Base-by-base conservation (phyloP, 139 green algal genomes). In the Monoraphidium neglectum region DNA sequence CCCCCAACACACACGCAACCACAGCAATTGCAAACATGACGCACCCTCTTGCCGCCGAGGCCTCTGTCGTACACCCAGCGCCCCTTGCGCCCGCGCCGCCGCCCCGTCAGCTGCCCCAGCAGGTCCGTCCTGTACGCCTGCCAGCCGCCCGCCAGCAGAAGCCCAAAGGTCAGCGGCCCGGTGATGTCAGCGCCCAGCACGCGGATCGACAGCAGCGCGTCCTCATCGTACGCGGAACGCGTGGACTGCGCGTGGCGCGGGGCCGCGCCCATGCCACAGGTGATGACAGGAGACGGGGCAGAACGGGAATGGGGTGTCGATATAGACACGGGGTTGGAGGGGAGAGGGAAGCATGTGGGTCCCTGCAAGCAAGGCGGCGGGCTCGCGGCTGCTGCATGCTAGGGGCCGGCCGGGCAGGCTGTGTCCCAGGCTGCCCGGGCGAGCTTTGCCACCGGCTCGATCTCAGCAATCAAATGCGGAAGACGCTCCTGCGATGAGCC, bases 151-250 rank as follows among this genome's bases (percentile, higher is more conserved):
- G 43, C 43, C 43, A 12, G 8, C 8, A 51, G 43, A 21, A 12
- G 12, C 43, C 8, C 43, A 12, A 51, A 51, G 8, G 12, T 8
- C 43, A 51, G 43, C 43, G 43, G 43, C 8, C 43, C 43, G 43
- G 72, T 77, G 53, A 77, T 54, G 60, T 77, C 72, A 40, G 72
- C 72, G 26, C 72, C 72, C 8, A 46, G 38, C 33, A 77, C 72
- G 26, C 68, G 68, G 21, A 77, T 49, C 40, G n/a, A 62, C 16
- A 77, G 60, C 30, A 32, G 36, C 4, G n/a, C 35, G 72, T 77
- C 72, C 13, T 77, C 72, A 37, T 70, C 60, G n/a, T n/a, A n/a
- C 28, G n/a, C 26, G 13, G 13, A 38, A 23, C 35, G 36, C 28
- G 23, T 28, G 13, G 57, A 30, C 28, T 33, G 23, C 30, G 28